Evolutionary conservation across 2,329 filamentous ascomycete genomes (phyloP).

Genomic region (Cyphellophora attinorum): DNA sequence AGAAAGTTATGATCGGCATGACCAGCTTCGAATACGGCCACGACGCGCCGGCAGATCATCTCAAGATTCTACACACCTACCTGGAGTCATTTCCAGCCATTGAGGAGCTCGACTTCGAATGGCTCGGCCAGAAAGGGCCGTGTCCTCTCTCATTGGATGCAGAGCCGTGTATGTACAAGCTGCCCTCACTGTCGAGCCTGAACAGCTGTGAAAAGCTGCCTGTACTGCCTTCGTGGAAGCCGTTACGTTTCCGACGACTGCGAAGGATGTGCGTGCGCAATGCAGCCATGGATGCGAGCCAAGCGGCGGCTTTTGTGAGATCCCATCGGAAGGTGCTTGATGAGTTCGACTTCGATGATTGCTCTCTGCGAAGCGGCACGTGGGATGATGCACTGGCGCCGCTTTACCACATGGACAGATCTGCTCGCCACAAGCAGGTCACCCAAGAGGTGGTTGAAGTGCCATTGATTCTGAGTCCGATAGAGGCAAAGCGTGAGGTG

Average conservation of each 20-base stretch:
- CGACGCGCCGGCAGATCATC: conserved; percentile 56
- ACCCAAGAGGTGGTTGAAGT: conserved; percentile 28
- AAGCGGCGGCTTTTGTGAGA: conserved; percentile 60
- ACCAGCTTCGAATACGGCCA: conserved; percentile 58
- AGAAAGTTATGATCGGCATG: conserved; percentile 61
- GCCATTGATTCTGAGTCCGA: conserved; percentile 26
- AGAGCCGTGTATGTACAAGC: conserved; percentile 57
- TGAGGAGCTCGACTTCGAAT: conserved; percentile 65
- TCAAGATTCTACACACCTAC: conserved; percentile 74
- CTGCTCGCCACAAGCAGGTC: conserved; percentile 28
- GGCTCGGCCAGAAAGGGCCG: conserved; percentile 63
- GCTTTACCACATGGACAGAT: conserved; percentile 37
- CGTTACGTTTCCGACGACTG: conserved; percentile 58
- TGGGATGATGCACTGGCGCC: conserved; percentile 80
- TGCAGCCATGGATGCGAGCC: conserved; percentile 58
- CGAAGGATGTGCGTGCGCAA: conserved; percentile 64
- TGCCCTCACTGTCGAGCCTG: conserved; percentile 26
- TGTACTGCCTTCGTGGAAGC: conserved; percentile 36
- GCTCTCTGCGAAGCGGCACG: conserved; percentile 58
- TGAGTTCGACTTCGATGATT: conserved; percentile 73
- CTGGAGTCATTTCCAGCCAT: conserved; percentile 59
- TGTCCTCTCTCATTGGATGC: conserved; percentile 61
- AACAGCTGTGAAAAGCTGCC: conserved; percentile 21
- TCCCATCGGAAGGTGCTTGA: conserved; percentile 58
- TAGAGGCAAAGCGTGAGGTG: conserved; percentile 16